Conservation (phyloP, 2,329 filamentous ascomycete species). For the Fusarium decemcellulare region DNA sequence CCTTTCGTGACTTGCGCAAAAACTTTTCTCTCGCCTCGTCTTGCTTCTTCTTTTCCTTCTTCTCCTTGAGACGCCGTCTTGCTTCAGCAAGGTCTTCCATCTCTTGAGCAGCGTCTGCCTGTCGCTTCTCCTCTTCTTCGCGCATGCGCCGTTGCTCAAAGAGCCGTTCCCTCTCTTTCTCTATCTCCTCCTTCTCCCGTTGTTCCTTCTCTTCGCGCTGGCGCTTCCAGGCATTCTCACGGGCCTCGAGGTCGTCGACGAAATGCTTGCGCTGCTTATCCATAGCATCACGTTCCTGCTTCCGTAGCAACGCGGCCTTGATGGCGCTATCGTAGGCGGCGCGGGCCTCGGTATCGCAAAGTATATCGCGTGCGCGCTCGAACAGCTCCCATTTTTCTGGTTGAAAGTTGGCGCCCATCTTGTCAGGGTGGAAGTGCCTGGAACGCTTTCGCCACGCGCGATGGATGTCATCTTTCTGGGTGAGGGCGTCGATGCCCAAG, state of each 20-base stretch:
- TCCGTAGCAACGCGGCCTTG: constrained; percentile 78
- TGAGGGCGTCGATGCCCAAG: constrained; percentile 75
- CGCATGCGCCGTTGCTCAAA: constrained; percentile 55
- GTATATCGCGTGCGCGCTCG: constrained; percentile 87
- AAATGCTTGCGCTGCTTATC: constrained; percentile 80
- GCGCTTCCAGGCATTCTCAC: constrained; percentile 77
- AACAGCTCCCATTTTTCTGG: constrained; percentile 88
- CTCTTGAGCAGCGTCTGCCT: constrained; percentile 56
- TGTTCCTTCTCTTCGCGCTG: constrained; percentile 65
- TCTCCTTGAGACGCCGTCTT: constrained; percentile 55
- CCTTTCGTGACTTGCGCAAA: constrained; percentile 54
- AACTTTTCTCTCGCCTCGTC: constrained; percentile 47
- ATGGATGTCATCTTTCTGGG: constrained; percentile 80
- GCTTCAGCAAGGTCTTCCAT: constrained; percentile 56
- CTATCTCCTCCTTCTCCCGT: constrained; percentile 50
- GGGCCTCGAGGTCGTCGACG: constrained; percentile 87
- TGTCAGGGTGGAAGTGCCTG: constrained; percentile 95
- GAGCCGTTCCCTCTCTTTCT: constrained; percentile 55
- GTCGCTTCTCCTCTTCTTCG: constrained; percentile 54
- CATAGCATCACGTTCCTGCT: constrained; percentile 80
- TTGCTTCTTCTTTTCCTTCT: constrained; percentile 57
- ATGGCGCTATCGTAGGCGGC: constrained; percentile 84
- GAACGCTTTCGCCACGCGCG: constrained; percentile 88
- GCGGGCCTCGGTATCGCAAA: constrained; percentile 79
- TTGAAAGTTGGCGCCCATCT: constrained; percentile 82